Percentiles rank a stretch among this genome's conserved stretches.
Conservation (phyloP, 169 alveolate genomes). For the Plasmodium ovale region DNA sequence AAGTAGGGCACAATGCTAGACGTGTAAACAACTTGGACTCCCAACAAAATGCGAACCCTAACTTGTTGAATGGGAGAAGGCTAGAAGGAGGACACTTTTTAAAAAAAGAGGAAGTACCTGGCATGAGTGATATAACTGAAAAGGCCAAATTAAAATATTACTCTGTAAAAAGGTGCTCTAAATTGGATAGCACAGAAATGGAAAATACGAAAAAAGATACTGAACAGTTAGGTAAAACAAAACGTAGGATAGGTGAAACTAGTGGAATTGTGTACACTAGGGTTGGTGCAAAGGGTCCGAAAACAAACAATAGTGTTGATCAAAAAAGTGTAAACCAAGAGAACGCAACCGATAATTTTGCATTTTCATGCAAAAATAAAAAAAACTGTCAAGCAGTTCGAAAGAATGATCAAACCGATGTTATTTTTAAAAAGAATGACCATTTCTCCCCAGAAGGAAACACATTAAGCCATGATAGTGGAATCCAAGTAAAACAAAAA, state of each 20-base stretch:
- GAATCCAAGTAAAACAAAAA: neutral
- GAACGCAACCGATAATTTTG: no score
- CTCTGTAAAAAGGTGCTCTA: neutral
- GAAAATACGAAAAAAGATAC: neutral
- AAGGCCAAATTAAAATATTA: no score
- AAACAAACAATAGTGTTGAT: no score
- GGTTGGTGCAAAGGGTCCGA: no score
- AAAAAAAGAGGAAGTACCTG: neutral
- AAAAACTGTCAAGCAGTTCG: neutral
- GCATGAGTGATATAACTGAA: neutral
- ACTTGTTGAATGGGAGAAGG: neutral
- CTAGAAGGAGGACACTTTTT: neutral
- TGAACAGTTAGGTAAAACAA: neutral
- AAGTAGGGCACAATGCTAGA: neutral
- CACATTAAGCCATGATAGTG: neutral
- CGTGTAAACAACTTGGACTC: neutral
- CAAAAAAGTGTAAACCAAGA: no score
- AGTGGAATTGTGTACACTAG: no score
- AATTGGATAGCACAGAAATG: neutral
- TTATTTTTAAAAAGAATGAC: neutral
- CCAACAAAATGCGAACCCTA: neutral
- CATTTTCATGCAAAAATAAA: neutral
- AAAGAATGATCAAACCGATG: no score
- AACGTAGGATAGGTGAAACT: neutral
- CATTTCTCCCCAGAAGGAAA: neutral